Conservation (phyloP, 2,329 filamentous ascomycete species). For the Aspergillus tamarii region DNA sequence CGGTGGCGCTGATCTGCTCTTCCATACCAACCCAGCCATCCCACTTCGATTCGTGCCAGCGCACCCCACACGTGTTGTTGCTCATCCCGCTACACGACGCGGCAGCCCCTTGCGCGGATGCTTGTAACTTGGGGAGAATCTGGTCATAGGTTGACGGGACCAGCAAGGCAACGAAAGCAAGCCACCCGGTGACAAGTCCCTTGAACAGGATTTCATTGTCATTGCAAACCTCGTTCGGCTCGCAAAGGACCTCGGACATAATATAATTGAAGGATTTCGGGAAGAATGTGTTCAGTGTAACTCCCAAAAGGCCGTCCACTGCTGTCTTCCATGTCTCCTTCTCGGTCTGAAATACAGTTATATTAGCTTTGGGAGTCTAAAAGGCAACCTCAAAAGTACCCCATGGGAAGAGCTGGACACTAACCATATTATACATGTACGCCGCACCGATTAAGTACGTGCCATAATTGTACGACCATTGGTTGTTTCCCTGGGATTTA, state of each 20-base stretch:
- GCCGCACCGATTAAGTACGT: slow-evolving; percentile 63
- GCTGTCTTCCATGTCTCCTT: slow-evolving; percentile 58
- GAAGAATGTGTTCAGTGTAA: slow-evolving; percentile 55
- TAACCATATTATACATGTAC: slow-evolving; percentile 68
- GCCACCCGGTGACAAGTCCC: slow-evolving; percentile 69
- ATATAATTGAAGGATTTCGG: slow-evolving; percentile 52
- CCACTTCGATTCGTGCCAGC: slow-evolving; percentile 60
- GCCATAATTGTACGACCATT: slow-evolving; percentile 70
- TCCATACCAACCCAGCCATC: slow-evolving; percentile 66
- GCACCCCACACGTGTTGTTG: slow-evolving; percentile 66
- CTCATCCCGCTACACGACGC: slow-evolving; percentile 63
- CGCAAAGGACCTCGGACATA: slow-evolving; percentile 70
- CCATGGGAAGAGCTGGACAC: neutral
- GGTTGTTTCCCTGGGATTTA: slow-evolving; percentile 61
- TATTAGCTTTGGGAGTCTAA: neutral
- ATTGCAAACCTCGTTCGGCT: slow-evolving; percentile 63
- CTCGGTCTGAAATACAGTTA: slow-evolving; percentile 35
- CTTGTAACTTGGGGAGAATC: slow-evolving; percentile 62
- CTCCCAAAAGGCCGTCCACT: slow-evolving; percentile 59
- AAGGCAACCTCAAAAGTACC: neutral
- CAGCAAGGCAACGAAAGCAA: slow-evolving; percentile 63
- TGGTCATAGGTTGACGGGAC: slow-evolving; percentile 60
- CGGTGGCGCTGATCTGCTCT: slow-evolving; percentile 69
- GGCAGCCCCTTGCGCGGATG: slow-evolving; percentile 63
- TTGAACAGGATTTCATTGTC: slow-evolving; percentile 75